phyloP scores from a whole-genome alignment of 2,329 filamentous ascomycete genomes.

The Microdochium nivale region DNA sequence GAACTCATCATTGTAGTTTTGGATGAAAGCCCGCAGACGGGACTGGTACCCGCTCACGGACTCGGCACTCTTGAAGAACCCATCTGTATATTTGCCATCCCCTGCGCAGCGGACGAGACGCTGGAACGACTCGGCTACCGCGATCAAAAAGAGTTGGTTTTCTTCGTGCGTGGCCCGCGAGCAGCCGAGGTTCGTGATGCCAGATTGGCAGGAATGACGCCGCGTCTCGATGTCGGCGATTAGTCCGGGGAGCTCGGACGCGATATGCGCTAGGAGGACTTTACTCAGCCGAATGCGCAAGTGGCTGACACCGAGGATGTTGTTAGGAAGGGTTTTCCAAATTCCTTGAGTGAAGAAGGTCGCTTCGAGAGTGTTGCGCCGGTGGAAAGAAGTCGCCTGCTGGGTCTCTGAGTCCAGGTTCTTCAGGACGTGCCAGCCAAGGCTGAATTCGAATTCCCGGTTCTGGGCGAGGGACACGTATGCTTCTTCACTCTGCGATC shows the following conservation, averaged over 20 bases:
- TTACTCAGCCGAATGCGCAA: conserved; percentile 40
- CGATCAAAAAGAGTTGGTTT: conserved; percentile 39
- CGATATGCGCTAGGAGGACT: conserved; percentile 38
- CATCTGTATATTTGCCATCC: conserved; percentile 40
- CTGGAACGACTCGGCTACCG: conserved; percentile 34
- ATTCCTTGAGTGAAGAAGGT: conserved; percentile 32
- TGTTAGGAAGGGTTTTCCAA: conserved; percentile 26
- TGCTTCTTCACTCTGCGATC: conserved; percentile 28
- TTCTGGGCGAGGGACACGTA: conserved; percentile 36
- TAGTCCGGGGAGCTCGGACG: conserved; percentile 34
- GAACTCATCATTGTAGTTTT: conserved; percentile 40
- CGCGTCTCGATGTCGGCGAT: conserved; percentile 30
- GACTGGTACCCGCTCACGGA: conserved; percentile 23
- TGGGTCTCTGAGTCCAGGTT: conserved; percentile 32
- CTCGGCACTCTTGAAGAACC: conserved; percentile 36
- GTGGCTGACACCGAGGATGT: conserved; percentile 34
- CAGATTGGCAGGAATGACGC: conserved; percentile 21
- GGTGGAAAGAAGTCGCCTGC: conserved; percentile 10
- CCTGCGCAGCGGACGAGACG: conserved; percentile 33
- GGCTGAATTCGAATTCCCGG: conserved; percentile 32
- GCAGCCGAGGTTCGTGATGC: conserved; percentile 38
- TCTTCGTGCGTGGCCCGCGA: conserved; percentile 34
- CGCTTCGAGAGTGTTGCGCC: conserved; percentile 30
- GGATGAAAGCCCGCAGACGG: conserved; percentile 45
- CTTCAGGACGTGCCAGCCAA: conserved; percentile 45